A percentile compares a stretch with the other conserved stretches of the same genome.
These are phyloP conservation scores for Ustilago cynodontis DNA, from an alignment of 1,284 basidiomycete species.

Conservation along the genomic window DNA sequence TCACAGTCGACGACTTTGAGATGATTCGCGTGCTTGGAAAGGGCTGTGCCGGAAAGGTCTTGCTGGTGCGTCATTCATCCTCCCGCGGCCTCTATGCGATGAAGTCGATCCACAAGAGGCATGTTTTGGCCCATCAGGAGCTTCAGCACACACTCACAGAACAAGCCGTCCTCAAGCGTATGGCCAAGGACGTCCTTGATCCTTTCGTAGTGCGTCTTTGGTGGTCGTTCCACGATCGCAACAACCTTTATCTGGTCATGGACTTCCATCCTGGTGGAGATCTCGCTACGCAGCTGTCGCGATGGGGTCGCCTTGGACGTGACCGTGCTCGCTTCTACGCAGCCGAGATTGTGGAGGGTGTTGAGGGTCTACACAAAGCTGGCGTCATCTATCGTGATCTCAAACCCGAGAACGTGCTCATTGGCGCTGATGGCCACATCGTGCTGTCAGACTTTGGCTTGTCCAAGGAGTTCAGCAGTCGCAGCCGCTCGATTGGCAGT, in stretches of 20 bases:
- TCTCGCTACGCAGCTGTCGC: conserved; percentile 81
- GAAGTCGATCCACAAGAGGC: conserved; percentile 69
- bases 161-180: conserved; percentile 76
- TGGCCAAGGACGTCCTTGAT: conserved; percentile 73
- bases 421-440: conserved; percentile 98
- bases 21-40: conserved; percentile 70
- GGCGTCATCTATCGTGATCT: conserved; percentile 99
- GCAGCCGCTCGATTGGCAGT: conserved; percentile 80
- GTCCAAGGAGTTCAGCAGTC: conserved; percentile 79
- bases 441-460: conserved; percentile 99
- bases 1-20: conserved; percentile 76
- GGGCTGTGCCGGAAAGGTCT: conserved; percentile 69
- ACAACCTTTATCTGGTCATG: conserved; percentile 70
- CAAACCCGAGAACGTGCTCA: conserved; percentile 99
- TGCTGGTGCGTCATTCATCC: conserved; percentile 64
- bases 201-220: conserved; percentile 70
- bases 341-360: conserved; percentile 95
- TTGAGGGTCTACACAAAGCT: conserved; percentile 98
- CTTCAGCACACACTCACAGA: conserved; percentile 69
- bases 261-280: conserved; percentile 97
- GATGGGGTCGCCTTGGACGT: conserved; percentile 94
- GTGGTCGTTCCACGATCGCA: conserved; percentile 69
- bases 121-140: conserved; percentile 69
- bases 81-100: conserved; percentile 64
- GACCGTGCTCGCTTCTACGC: conserved; percentile 96